A percentile compares a stretch with the other conserved stretches of the same genome.
Evolutionary conservation across 2,329 filamentous ascomycete species (phyloP).

Genomic region (Xylaria hypoxylon): DNA sequence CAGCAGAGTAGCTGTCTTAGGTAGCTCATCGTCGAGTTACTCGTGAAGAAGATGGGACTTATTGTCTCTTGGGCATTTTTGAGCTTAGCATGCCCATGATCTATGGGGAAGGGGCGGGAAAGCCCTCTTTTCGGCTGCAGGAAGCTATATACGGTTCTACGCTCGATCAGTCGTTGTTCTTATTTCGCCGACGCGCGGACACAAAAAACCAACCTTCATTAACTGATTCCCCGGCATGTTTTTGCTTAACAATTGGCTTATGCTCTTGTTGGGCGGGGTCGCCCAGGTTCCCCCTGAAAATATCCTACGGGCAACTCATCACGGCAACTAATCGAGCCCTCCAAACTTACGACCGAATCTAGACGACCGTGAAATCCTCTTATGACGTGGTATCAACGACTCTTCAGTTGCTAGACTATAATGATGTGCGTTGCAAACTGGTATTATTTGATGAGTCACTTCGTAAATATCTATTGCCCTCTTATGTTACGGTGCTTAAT

Average conservation of each 20-base stretch:
- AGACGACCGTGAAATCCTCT: slow-evolving; percentile 1
- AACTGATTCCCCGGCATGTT: slow-evolving; percentile 9
- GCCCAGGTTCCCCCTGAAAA: not conserved
- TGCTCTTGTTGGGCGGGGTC: too few species aligned
- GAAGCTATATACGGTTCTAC: slow-evolving; percentile 13
- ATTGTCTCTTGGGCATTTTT: slow-evolving; percentile 24
- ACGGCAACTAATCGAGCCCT: not conserved
- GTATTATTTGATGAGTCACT: not conserved
- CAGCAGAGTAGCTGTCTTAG: slow-evolving; percentile 23
- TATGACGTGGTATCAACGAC: not conserved
- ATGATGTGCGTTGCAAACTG: not conserved
- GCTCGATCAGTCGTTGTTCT: slow-evolving; percentile 13
- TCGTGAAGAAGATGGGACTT: slow-evolving; percentile 25
- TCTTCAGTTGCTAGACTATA: not conserved
- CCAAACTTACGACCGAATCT: not conserved
- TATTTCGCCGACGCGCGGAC: not conserved
- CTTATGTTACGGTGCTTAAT: slow-evolving; percentile 5
- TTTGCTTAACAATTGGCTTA: slow-evolving; percentile 6
- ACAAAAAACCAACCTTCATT: not conserved
- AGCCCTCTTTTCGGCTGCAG: slow-evolving; percentile 23
- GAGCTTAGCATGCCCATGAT: slow-evolving; percentile 28
- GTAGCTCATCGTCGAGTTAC: slow-evolving; percentile 9
- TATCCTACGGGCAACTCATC: slow-evolving; percentile 1
- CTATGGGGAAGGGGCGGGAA: slow-evolving; percentile 19
- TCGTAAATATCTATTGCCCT: too few species aligned